Evolutionary conservation across 345 rosid species (phyloP).

Genomic region (Passiflora organensis): DNA sequence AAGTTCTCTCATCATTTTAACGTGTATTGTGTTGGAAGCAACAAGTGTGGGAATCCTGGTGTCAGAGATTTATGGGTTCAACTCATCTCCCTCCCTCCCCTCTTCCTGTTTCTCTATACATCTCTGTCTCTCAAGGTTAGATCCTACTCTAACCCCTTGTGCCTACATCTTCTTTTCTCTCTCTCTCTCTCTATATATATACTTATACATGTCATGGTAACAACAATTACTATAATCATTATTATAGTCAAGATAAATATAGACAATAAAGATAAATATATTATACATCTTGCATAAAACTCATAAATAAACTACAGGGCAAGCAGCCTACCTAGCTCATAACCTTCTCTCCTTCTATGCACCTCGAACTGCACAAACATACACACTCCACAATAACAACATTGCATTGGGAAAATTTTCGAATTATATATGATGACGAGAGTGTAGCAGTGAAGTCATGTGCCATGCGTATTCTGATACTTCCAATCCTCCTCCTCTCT

Average conservation of each 20-base stretch:
- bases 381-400: neutral
- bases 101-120: slow-evolving; percentile 7
- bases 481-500: too few relatives aligned
- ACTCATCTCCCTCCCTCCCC: neutral
- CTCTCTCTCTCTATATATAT: neutral
- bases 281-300: too few relatives aligned
- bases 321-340: neutral
- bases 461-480: too few relatives aligned
- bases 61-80: slow-evolving; percentile 23
- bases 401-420: slow-evolving; percentile 1
- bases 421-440: slow-evolving; percentile 12
- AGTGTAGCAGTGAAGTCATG: neutral
- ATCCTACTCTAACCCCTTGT: slow-evolving; percentile 19
- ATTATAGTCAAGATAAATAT: too few relatives aligned
- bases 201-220: neutral
- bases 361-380: slow-evolving; percentile 29
- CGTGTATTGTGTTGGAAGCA: slow-evolving; percentile 32
- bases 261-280: too few relatives aligned
- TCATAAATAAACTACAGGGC: too few relatives aligned
- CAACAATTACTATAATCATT: neutral
- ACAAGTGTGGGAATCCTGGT: slow-evolving; percentile 38
- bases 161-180: neutral
- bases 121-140: slow-evolving; percentile 20
- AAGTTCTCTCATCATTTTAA: slow-evolving; percentile 15
- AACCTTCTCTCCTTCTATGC: slow-evolving; percentile 11